Percentiles rank a stretch among this genome's conserved stretches.
Evolutionary conservation across 495 filamentous ascomycete species (phyloP).

Genomic region (Tuber magnatum): DNA sequence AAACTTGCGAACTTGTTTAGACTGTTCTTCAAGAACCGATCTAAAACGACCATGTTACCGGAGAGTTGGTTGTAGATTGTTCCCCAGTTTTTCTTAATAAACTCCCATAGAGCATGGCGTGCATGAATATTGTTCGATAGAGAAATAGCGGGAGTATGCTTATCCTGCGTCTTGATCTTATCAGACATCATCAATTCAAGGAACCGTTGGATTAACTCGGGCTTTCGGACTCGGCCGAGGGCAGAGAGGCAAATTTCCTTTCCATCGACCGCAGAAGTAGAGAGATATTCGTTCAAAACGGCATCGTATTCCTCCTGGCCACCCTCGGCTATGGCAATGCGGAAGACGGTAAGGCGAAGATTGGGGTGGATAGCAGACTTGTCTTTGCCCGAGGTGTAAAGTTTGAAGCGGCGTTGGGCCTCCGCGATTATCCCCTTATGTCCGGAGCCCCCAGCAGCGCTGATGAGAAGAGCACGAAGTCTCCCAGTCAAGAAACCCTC

Average conservation of each 20-base stretch:
- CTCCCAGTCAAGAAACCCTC: conserved; percentile 79
- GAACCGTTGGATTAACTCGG: conserved; percentile 60
- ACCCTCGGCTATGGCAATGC: conserved; percentile 62
- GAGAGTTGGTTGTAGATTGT: conserved; percentile 60
- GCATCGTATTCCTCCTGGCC: conserved; percentile 60
- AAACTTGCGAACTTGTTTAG: conserved; percentile 68
- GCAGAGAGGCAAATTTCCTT: conserved; percentile 74
- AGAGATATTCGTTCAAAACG: conserved; percentile 73
- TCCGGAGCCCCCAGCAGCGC: conserved; percentile 62
- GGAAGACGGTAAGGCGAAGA: conserved; percentile 71
- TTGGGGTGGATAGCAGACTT: conserved; percentile 67
- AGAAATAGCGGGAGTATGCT: conserved; percentile 67
- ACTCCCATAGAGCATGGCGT: conserved; percentile 70
- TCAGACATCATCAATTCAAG: conserved; percentile 75
- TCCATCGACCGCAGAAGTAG: conserved; percentile 75
- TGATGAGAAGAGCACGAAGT: conserved; percentile 70
- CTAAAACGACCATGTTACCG: conserved; percentile 74
- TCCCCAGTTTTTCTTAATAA: conserved; percentile 72
- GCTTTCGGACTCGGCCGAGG: conserved; percentile 65
- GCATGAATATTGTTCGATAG: conserved; percentile 64
- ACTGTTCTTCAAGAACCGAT: conserved; percentile 72
- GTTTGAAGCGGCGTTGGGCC: conserved; percentile 65
- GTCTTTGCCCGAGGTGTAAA: conserved; percentile 60
- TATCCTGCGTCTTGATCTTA: conserved; percentile 69
- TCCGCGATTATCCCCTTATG: conserved; percentile 63